Evolutionary conservation across 768 basidiomycete species (phyloP).

Genomic region (Pulveroboletus ravenelii): DNA sequence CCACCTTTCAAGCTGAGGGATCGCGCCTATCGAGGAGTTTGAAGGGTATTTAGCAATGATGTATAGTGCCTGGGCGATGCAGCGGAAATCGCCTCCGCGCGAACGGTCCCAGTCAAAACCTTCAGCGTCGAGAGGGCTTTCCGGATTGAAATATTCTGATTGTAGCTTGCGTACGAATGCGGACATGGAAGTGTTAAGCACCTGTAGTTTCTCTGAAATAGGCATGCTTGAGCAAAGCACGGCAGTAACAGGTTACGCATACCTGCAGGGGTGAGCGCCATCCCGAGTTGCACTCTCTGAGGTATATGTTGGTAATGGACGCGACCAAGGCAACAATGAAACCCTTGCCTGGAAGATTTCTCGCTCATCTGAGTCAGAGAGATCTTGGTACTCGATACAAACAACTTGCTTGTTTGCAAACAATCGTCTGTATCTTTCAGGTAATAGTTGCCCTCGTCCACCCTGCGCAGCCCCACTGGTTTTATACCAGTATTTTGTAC

Average conservation of each 20-base stretch:
- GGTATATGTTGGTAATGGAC: neutral
- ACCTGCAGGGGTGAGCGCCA: constrained; percentile 72
- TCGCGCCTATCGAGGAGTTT: constrained; percentile 26
- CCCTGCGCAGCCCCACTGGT: constrained; percentile 6
- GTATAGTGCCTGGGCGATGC: constrained; percentile 50
- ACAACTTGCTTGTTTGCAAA: constrained; percentile 76
- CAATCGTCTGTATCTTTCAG: constrained; percentile 49
- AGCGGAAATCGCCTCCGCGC: constrained; percentile 55
- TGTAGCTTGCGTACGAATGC: constrained; percentile 56
- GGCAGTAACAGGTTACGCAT: constrained; percentile 1
- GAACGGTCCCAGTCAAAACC: constrained; percentile 47
- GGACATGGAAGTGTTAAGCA: constrained; percentile 53
- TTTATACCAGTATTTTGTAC: constrained; percentile 55
- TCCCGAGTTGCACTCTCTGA: constrained; percentile 73
- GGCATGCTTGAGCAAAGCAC: neutral
- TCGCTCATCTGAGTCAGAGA: constrained; percentile 53
- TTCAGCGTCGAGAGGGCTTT: constrained; percentile 32
- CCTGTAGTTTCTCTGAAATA: constrained; percentile 60
- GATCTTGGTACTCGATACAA: constrained; percentile 71
- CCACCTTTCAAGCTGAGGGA: constrained; percentile 48
- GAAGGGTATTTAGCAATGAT: constrained; percentile 43
- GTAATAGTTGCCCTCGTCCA: constrained; percentile 37
- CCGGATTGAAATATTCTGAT: constrained; percentile 39
- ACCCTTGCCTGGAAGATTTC: constrained; percentile 67
- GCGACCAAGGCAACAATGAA: neutral